Conservation (phyloP, 2,329 filamentous ascomycete genomes). For the Penicillium sp. region DNA sequence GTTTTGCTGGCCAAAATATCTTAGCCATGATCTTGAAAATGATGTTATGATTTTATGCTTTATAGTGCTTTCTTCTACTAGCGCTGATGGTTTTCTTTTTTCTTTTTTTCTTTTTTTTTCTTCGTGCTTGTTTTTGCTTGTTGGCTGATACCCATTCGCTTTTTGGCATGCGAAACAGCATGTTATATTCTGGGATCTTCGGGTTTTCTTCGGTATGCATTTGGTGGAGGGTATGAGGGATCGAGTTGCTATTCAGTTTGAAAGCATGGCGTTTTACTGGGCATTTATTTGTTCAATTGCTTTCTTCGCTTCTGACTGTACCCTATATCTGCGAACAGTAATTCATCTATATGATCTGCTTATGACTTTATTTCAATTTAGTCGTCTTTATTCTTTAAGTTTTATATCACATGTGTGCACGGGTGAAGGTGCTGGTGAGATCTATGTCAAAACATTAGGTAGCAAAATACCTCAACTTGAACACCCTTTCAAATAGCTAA, state of each 20-base stretch:
- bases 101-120: background rate
- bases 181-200: background rate
- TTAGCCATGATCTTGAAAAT: background rate
- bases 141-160: conserved; percentile 2
- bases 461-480: no score
- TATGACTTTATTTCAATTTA: background rate
- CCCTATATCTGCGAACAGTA: background rate
- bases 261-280: conserved; percentile 15
- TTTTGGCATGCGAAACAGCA: background rate
- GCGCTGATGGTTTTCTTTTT: conserved; percentile 10
- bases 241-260: conserved; percentile 4
- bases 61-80: conserved; percentile 9
- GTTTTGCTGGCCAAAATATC: background rate
- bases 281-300: conserved; percentile 8
- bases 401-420: background rate
- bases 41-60: conserved; percentile 1
- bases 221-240: conserved; percentile 3
- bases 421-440: background rate
- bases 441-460: background rate
- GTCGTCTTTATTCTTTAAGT: background rate
- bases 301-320: conserved; percentile 6
- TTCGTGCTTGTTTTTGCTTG: background rate
- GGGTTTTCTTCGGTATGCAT: background rate
- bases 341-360: background rate
- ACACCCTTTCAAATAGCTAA: no score